Base-by-base conservation (phyloP, 2,329 filamentous ascomycete species). In the Pseudomassariella vexata region DNA sequence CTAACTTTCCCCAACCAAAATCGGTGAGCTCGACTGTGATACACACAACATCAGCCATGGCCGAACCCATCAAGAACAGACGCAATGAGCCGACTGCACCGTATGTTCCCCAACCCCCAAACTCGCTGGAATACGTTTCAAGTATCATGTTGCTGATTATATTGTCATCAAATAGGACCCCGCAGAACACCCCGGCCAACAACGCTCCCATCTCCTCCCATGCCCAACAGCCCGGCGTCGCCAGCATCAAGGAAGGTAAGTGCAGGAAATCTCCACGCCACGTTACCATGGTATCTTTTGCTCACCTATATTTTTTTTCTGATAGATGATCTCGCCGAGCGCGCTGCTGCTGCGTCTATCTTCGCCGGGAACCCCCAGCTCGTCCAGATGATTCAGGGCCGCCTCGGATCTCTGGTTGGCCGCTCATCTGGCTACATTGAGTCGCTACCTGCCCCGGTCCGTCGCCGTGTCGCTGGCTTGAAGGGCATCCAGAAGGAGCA, bases 401-500 rank as follows among this genome's bases (percentile, higher is more conserved):
- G 92, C 62, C 84, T 98, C 49, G 86, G 88, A 45, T 82, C 82
- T 46, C 84, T 98, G 39, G 86, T 98, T 53, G 92, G 92, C 53
- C 82, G 85, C 48, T 95, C 94, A 32, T 98, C 92, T 35, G 92
- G 92, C 52, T 98, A 98, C 66, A 87, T 98, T 61, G 92, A 98
- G 73, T 94, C 86, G 16, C 82, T 98, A 12, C 92, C 92, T 38
- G 71, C 80, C 36, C 78, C 83, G 39, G 89, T 98, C 52, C 88
- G 89, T 62, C 86, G 85, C 59, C 89, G 92, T 56, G 90, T 98
- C 45, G 82, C 89, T 41, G 94, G 92, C 48, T 75, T 98, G 42
- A 95, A 96, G 71, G 94, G 90, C 48, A 88, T 98, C 50, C 92
- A 98, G 68, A 95, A 95, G 67, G 89, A 96, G 53, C 92, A 98